Percentiles rank a stretch among this genome's conserved stretches.
phyloP scores from a whole-genome alignment of 306 rosid genomes.

The Astragalus membranaceus region DNA sequence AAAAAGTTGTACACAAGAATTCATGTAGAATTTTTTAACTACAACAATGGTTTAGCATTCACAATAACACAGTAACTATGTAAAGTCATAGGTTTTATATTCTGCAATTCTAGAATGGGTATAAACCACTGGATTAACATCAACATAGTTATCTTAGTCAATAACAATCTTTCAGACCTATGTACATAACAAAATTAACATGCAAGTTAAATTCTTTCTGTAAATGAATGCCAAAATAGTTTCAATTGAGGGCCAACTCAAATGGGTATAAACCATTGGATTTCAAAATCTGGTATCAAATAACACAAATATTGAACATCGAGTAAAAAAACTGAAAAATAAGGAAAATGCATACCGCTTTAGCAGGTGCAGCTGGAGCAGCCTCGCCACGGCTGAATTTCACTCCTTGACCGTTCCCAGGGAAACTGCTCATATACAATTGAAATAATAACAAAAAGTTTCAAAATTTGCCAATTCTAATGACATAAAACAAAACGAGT shows the following conservation, averaged over 20 bases:
- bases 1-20: neutral
- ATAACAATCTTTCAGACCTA: neutral
- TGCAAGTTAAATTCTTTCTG: neutral
- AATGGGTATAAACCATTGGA: too few species aligned
- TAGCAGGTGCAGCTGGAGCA: constrained; percentile 44
- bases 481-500: neutral
- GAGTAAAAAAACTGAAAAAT: neutral
- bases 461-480: neutral
- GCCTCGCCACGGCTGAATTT: constrained; percentile 30
- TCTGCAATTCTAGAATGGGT: neutral
- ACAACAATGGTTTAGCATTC: neutral
- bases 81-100: neutral
- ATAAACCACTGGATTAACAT: too few species aligned
- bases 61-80: neutral
- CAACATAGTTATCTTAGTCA: neutral
- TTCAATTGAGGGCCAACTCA: too few species aligned
- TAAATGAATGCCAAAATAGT: neutral
- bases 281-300: too few species aligned
- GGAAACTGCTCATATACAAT: constrained; percentile 42
- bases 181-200: neutral
- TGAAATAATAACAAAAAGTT: neutral
- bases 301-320: neutral
- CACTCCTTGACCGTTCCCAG: constrained; percentile 72
- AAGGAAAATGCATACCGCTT: constrained; percentile 22
- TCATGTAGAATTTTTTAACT: too few species aligned